These are phyloP conservation scores for Castanea sativa DNA, from an alignment of 306 rosid genomes.

Conservation along the genomic window DNA sequence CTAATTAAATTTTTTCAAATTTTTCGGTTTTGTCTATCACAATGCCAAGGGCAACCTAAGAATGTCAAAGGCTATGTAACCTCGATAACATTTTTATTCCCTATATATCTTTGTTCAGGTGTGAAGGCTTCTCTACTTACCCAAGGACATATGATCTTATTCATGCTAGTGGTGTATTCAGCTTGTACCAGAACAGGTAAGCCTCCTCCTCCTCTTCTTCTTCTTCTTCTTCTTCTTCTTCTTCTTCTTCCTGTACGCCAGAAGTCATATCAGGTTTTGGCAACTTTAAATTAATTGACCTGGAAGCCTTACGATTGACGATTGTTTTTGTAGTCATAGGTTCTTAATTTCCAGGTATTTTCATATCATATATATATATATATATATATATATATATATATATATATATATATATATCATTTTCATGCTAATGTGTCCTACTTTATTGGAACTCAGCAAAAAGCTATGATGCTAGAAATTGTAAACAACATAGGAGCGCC, in stretches of 20 bases:
- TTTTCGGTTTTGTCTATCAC: not conserved
- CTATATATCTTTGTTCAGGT: constrained; percentile 51
- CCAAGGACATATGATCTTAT: constrained; percentile 95
- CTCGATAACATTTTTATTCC: constrained; percentile 13
- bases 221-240: constrained; percentile 15
- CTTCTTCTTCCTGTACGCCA: constrained; percentile 13
- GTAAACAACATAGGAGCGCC: not conserved
- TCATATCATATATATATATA: no score
- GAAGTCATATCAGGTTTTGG: not conserved
- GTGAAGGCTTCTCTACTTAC: constrained; percentile 98
- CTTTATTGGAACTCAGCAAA: not conserved
- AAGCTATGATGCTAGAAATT: not conserved
- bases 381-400: no score
- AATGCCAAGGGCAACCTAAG: not conserved
- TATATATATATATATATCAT: not conserved
- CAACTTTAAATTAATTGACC: not conserved
- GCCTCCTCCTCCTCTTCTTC: constrained; percentile 27
- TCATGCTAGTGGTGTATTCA: constrained; percentile 77
- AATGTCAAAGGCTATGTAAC: not conserved
- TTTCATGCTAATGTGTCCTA: not conserved
- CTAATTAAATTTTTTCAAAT: not conserved
- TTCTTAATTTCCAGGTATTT: not conserved
- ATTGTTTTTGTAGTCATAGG: not conserved
- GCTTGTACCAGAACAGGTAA: constrained; percentile 75
- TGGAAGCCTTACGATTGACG: not conserved